Evolutionary conservation across 768 basidiomycete species (phyloP).

Genomic region (Lactifluus volemus): DNA sequence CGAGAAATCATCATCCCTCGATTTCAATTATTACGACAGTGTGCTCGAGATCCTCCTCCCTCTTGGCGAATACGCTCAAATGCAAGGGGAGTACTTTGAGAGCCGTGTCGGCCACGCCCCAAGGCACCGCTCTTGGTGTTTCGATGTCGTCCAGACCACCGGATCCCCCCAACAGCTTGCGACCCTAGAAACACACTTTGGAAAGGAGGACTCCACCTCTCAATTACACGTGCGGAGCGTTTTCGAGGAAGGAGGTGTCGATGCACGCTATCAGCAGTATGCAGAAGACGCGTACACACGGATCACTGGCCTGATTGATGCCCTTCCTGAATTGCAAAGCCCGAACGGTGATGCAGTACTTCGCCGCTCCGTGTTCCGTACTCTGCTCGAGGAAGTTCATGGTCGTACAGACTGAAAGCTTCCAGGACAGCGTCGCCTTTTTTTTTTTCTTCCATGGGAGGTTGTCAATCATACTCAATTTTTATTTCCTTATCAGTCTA

Average conservation of each 20-base stretch:
- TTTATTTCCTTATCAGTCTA: not conserved
- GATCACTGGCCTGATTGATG: constrained; percentile 60
- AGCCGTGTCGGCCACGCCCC: constrained; percentile 86
- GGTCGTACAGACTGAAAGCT: constrained; percentile 37
- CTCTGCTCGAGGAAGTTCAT: constrained; percentile 82
- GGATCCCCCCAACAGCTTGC: constrained; percentile 46
- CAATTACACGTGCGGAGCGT: constrained; percentile 59
- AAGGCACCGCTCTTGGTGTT: constrained; percentile 96
- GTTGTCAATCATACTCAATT: not conserved
- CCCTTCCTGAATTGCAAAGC: constrained; percentile 50
- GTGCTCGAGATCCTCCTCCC: constrained; percentile 79
- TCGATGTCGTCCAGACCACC: constrained; percentile 71
- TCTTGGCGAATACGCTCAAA: constrained; percentile 96
- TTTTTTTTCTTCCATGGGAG: not conserved
- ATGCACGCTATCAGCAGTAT: constrained; percentile 63
- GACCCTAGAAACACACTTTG: constrained; percentile 57
- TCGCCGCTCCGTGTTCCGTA: constrained; percentile 64
- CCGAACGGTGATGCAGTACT: constrained; percentile 32
- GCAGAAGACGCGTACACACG: constrained; percentile 64
- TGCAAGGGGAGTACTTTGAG: constrained; percentile 87
- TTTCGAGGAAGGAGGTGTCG: constrained; percentile 62
- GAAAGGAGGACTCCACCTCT: constrained; percentile 42
- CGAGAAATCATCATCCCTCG: constrained; percentile 34
- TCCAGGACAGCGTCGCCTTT: not conserved
- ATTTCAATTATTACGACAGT: constrained; percentile 53